Percentiles rank a stretch among this genome's conserved stretches.
Evolutionary conservation across 805 yeast genomes (phyloP).

Genomic region (Kluyveromyces siamensis): DNA sequence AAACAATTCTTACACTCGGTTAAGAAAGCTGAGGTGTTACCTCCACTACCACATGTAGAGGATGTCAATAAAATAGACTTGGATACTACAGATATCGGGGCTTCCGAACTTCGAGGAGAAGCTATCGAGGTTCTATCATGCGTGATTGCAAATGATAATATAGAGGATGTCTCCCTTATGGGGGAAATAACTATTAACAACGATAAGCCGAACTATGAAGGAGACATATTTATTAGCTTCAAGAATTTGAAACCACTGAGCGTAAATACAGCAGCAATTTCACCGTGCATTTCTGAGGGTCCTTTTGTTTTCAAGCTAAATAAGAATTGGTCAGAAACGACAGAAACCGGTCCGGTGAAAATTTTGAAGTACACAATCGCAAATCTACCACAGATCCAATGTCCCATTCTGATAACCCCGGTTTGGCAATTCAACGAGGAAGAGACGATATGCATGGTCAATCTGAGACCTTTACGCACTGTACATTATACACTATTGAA

Average conservation of each 20-base stretch:
- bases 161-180: neutral
- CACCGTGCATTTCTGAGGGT: neutral
- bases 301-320: neutral
- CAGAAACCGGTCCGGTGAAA: neutral
- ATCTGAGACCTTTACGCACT: neutral
- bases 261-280: neutral
- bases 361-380: neutral
- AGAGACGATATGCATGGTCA: conserved; percentile 1
- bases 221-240: neutral
- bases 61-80: too few relatives aligned
- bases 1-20: neutral
- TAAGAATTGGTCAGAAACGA: neutral
- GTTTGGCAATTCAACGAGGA: conserved; percentile 2
- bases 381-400: neutral
- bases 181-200: neutral
- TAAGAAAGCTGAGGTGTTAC: neutral
- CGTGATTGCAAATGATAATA: neutral
- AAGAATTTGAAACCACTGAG: neutral
- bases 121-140: neutral
- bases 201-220: neutral
- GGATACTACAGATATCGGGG: too few relatives aligned
- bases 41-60: neutral
- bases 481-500: conserved; percentile 1
- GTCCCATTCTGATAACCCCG: conserved; percentile 2
- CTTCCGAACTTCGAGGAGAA: neutral